phyloP scores from a whole-genome alignment of 331 rosid genomes.

The Quercus phellos region DNA sequence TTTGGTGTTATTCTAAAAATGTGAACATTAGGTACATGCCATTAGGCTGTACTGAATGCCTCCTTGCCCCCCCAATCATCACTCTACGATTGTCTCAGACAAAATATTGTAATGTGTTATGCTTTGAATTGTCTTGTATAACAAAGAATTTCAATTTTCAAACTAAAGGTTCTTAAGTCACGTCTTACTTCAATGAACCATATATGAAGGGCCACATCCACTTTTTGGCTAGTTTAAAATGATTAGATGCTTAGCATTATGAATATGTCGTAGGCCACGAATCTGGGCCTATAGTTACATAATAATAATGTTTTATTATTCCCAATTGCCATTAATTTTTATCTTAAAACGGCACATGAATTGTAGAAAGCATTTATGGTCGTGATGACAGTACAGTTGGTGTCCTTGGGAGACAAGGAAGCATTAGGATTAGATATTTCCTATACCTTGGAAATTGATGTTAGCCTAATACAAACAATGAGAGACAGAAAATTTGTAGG shows the following conservation, averaged over 20 bases:
- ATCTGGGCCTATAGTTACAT: constrained; percentile 42
- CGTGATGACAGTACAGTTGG: constrained; percentile 26
- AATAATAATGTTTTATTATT: constrained; percentile 1
- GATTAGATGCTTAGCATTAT: constrained; percentile 16
- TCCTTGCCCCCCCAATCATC: constrained; percentile 31
- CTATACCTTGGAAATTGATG: constrained; percentile 37
- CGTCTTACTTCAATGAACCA: constrained; percentile 28
- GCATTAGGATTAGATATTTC: constrained; percentile 27
- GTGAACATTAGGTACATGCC: constrained; percentile 24
- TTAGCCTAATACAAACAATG: constrained; percentile 23
- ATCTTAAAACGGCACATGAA: constrained; percentile 5
- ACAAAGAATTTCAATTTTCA: constrained; percentile 15
- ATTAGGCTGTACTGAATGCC: constrained; percentile 10
- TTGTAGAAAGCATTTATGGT: constrained; percentile 25
- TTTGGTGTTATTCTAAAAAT: constrained; percentile 1
- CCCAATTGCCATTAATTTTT: constrained; percentile 17
- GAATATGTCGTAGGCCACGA: constrained; percentile 24
- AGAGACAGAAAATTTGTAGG: constrained; percentile 11
- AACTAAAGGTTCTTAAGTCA: neutral
- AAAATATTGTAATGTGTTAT: constrained; percentile 22
- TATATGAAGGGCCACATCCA: neutral
- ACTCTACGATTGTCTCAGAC: constrained; percentile 22
- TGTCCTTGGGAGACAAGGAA: constrained; percentile 37
- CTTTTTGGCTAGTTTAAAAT: constrained; percentile 14
- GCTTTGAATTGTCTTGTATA: constrained; percentile 9